These are phyloP conservation scores for Besnoitia besnoiti DNA, from an alignment of 169 alveolate species.

Conservation along the genomic window DNA sequence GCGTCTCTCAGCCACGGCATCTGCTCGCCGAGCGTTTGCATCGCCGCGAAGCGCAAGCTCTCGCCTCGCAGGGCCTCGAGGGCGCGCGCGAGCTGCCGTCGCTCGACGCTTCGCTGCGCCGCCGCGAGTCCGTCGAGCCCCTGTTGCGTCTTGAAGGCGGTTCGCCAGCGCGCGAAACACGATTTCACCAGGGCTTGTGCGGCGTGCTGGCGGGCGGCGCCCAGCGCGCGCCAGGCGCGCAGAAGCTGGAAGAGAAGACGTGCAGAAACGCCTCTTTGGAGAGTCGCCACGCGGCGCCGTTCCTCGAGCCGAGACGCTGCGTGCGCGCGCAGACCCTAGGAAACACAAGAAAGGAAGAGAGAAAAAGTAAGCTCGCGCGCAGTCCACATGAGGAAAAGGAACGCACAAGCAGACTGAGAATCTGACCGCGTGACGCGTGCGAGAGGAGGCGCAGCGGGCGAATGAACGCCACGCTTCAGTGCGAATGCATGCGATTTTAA, in stretches of 20 bases:
- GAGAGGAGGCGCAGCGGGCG: too few relatives aligned
- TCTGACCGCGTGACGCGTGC: background rate
- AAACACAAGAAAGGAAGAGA: background rate
- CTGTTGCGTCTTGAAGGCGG: background rate
- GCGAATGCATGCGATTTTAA: too few relatives aligned
- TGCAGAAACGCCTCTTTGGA: background rate
- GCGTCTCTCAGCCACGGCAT: constrained; percentile 5
- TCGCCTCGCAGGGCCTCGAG: background rate
- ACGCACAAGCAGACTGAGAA: background rate
- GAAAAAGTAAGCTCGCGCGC: too few relatives aligned
- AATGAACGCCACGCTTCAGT: too few relatives aligned
- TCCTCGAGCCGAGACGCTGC: background rate
- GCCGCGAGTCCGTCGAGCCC: background rate
- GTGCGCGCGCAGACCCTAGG: background rate
- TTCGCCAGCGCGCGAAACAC: background rate
- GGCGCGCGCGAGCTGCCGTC: background rate
- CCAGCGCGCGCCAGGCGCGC: background rate
- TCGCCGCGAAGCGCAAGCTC: background rate
- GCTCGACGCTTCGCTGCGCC: background rate
- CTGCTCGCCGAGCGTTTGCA: background rate
- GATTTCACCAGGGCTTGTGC: background rate
- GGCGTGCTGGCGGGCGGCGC: background rate
- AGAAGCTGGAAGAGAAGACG: background rate
- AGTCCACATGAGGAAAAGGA: too few relatives aligned
- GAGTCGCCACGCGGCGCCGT: background rate